phyloP scores from a whole-genome alignment of 495 filamentous ascomycete genomes.

The Barbatosphaeria neglecta region DNA sequence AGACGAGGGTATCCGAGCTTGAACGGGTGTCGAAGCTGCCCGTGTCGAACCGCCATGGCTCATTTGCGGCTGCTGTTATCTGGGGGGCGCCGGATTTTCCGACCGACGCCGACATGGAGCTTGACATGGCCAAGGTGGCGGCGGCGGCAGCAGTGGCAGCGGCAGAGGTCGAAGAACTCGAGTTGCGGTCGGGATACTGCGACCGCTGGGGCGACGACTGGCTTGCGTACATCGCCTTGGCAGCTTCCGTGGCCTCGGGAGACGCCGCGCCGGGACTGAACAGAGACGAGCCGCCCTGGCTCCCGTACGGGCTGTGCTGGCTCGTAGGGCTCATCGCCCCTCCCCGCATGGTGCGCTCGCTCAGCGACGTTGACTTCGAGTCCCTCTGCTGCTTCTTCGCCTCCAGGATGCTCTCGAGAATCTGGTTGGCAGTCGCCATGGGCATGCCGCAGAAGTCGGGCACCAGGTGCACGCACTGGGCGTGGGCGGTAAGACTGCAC shows the following conservation, averaged over 20 bases:
- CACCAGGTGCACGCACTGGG: slow-evolving; percentile 85
- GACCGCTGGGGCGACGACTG: slow-evolving; percentile 34
- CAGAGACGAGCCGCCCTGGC: slow-evolving; percentile 11
- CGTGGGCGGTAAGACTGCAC: slow-evolving; percentile 84
- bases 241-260: slow-evolving; percentile 37
- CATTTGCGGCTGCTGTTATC: neutral
- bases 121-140: slow-evolving; percentile 28
- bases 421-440: slow-evolving; percentile 93
- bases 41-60: slow-evolving; percentile 15
- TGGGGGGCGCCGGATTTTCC: slow-evolving; percentile 2
- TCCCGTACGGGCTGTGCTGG: slow-evolving; percentile 12
- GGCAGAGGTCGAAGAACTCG: slow-evolving; percentile 23
- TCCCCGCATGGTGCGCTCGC: slow-evolving; percentile 53
- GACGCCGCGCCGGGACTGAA: slow-evolving; percentile 26
- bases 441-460: slow-evolving; percentile 99
- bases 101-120: slow-evolving; percentile 5
- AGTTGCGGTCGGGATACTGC: slow-evolving; percentile 26
- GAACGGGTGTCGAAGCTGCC: slow-evolving; percentile 27
- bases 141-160: slow-evolving; percentile 35
- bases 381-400: slow-evolving; percentile 45
- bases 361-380: slow-evolving; percentile 41
- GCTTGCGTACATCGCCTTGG: slow-evolving; percentile 38
- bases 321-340: slow-evolving; percentile 28
- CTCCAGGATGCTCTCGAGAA: slow-evolving; percentile 57
- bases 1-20: slow-evolving; percentile 21